Percentiles rank a stretch among this genome's conserved stretches.
Conservation (phyloP, 352 stramenopile species). For the Globisporangium paroecandrum region DNA sequence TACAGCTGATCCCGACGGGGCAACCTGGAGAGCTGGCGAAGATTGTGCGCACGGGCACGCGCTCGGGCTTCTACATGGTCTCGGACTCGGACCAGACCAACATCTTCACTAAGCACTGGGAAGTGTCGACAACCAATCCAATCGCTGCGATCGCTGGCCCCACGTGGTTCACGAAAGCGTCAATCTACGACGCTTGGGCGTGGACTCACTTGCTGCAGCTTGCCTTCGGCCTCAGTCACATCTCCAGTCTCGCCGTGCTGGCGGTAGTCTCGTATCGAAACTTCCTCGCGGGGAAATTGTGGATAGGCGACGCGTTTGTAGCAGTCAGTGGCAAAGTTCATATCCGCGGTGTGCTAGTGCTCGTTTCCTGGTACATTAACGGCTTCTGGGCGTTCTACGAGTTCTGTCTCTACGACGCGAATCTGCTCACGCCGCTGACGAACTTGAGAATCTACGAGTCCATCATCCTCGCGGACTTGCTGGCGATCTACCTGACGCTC, state of each 20-base stretch:
- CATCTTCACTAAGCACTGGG: constrained; percentile 36
- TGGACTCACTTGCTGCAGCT: constrained; percentile 47
- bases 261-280: constrained; percentile 33
- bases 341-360: constrained; percentile 26
- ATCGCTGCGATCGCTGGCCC: constrained; percentile 23
- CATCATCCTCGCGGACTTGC: constrained; percentile 19
- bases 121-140: constrained; percentile 17
- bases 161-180: constrained; percentile 25
- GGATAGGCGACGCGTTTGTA: constrained; percentile 40
- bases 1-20: constrained; percentile 23
- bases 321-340: constrained; percentile 27
- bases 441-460: background rate
- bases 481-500: constrained; percentile 15
- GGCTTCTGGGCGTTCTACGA: constrained; percentile 42
- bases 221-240: constrained; percentile 31
- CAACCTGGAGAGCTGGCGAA: background rate
- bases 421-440: constrained; percentile 13
- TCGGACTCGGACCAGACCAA: constrained; percentile 37
- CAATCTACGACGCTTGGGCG: constrained; percentile 39
- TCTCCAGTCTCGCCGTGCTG: constrained; percentile 31
- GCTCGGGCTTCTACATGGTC: constrained; percentile 39
- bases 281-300: constrained; percentile 29
- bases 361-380: constrained; percentile 44
- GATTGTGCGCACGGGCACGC: constrained; percentile 16
- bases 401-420: constrained; percentile 38